Base-by-base conservation (phyloP, 179 eudicot genomes). In the Spergularia azorica region DNA sequence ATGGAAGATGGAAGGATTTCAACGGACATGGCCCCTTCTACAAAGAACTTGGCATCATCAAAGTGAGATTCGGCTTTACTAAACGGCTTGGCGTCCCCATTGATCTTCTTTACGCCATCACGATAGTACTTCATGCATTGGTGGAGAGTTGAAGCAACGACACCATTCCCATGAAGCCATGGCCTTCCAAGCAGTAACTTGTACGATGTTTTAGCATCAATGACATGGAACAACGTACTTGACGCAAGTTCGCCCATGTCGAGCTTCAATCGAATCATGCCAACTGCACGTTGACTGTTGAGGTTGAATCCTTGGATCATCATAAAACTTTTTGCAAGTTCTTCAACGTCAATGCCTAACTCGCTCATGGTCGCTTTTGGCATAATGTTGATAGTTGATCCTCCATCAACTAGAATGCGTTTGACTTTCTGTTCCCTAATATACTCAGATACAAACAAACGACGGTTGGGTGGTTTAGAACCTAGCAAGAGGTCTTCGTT, bases 81-180 rank as follows among this genome's bases (percentile, higher is more conserved):
- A 50, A 74, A 74, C 0, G 69, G 70, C 3, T 74, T 74, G 7
- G 50, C 69, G 3, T 74, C 61, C 0, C 48, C 69, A 14, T 26
- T 50, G 9, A 74, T 36, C 51, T 50, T 48, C 1, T 21, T 48
- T 32, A 46, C 59, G 52, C 58, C 68, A 18, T 61, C 21, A 3
- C 58, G 6, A 7, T 60, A 73, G 14, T 6, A 26, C 32, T 26
- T 26, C 32, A 26, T 26, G 32, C 32, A 26, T 26, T 26, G 32
- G 0, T 1, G 2, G 32, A 26, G 32, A 26, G 32, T 26, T 26
- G 32, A 26, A 26, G 32, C 32, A 26, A 26, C 32, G 1, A 1
- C 32, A 26, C 32, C 32, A 26, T 26, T 26, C 32, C 1, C 32
- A 26, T 26, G 32, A 26, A 26, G 32, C 32, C 32, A 26, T 26